Conservation (phyloP, 805 yeast species). For the Komagataella mondaviorum region DNA sequence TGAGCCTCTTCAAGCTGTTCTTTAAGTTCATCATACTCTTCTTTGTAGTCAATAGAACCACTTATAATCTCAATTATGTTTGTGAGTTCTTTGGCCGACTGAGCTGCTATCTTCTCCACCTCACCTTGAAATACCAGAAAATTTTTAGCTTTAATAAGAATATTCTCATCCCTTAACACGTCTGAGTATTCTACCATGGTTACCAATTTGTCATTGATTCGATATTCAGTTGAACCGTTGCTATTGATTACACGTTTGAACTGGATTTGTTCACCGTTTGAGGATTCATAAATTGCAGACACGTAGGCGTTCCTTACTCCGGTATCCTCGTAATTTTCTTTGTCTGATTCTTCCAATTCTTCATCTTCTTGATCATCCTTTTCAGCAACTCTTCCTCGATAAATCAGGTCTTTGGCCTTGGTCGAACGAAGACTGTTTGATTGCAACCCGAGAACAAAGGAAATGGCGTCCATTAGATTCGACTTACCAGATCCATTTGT, state of each 20-base stretch:
- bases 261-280: conserved; percentile 41
- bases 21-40: conserved; percentile 52
- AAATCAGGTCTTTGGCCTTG: conserved; percentile 62
- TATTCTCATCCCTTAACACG: conserved; percentile 63
- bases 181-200: conserved; percentile 52
- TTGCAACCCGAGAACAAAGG: conserved; percentile 82
- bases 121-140: conserved; percentile 95
- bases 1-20: conserved; percentile 56
- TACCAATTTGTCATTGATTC: conserved; percentile 45
- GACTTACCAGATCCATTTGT: conserved; percentile 99
- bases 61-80: conserved; percentile 68
- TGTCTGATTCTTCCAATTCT: conserved; percentile 11
- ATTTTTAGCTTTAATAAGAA: conserved; percentile 78
- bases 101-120: conserved; percentile 85
- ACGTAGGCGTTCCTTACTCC: conserved; percentile 57
- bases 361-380: conserved; percentile 12
- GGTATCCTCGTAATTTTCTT: conserved; percentile 7
- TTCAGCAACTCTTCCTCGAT: conserved; percentile 46
- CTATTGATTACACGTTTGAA: conserved; percentile 49
- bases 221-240: conserved; percentile 54
- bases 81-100: conserved; percentile 65
- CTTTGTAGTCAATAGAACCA: conserved; percentile 58
- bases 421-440: conserved; percentile 65
- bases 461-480: conserved; percentile 90
- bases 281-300: conserved; percentile 58